A percentile compares a stretch with the other conserved stretches of the same genome.
Evolutionary conservation across 345 rosid species (phyloP).

Genomic region (Stellera chamaejasme): DNA sequence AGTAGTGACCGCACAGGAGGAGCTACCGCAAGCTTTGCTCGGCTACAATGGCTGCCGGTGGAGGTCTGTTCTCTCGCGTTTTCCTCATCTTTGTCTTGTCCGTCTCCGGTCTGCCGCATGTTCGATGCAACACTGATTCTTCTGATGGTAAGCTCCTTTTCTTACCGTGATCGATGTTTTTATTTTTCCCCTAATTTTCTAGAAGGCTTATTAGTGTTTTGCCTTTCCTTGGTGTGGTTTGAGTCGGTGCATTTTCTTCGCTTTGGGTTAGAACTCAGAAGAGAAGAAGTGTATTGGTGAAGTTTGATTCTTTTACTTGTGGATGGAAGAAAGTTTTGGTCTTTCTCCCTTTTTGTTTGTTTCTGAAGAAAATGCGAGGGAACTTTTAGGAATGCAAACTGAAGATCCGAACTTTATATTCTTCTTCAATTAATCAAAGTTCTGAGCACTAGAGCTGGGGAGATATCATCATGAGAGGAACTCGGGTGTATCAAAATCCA

Average conservation of each 20-base stretch:
- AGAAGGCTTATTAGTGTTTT: too few relatives aligned
- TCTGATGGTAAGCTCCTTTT: slow-evolving; percentile 29
- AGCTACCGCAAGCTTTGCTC: neutral
- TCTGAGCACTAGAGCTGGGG: too few relatives aligned
- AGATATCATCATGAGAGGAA: too few relatives aligned
- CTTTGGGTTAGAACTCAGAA: too few relatives aligned
- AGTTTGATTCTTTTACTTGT: neutral
- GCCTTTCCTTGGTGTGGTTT: too few relatives aligned
- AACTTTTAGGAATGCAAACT: neutral
- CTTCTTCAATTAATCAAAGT: too few relatives aligned
- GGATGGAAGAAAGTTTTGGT: slow-evolving; percentile 12
- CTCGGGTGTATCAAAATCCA: too few relatives aligned
- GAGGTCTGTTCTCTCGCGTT: slow-evolving; percentile 11
- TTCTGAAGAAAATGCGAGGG: slow-evolving; percentile 23
- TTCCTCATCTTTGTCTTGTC: slow-evolving; percentile 13
- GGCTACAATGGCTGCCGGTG: slow-evolving; percentile 21
- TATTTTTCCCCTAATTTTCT: neutral
- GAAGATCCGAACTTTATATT: neutral
- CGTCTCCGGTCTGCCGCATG: slow-evolving; percentile 23
- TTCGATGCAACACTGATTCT: slow-evolving; percentile 40
- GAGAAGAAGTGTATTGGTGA: too few relatives aligned
- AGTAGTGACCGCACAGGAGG: neutral
- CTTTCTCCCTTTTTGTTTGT: slow-evolving; percentile 18
- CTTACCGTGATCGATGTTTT: neutral
- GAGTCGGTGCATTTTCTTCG: too few relatives aligned